Evolutionary conservation across 164 flowering plant species (phyloP).

Genomic region (Echeveria elegans): DNA sequence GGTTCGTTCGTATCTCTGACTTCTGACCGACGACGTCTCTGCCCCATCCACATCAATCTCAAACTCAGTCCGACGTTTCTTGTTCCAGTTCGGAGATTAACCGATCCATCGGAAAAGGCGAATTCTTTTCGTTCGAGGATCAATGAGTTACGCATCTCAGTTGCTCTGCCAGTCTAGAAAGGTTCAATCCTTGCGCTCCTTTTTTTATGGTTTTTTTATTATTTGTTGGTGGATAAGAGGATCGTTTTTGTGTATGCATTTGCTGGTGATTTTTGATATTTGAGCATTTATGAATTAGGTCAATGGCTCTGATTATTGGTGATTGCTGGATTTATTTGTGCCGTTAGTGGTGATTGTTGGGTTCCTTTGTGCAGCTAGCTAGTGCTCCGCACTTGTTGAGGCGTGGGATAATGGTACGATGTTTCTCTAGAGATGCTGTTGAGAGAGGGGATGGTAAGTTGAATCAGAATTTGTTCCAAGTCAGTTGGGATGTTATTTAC

Average conservation of each 20-base stretch:
- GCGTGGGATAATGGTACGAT: conserved; percentile 28
- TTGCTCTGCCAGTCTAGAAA: conserved; percentile 31
- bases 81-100: neutral
- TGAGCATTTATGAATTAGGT: neutral
- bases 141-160: conserved; percentile 31
- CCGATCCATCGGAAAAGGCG: neutral
- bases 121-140: too few species aligned
- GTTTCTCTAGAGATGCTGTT: conserved; percentile 27
- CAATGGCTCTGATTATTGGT: neutral
- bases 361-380: conserved; percentile 30
- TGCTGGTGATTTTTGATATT: neutral
- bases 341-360: neutral
- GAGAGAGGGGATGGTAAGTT: conserved; percentile 34
- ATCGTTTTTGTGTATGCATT: neutral
- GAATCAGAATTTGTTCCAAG: too few species aligned
- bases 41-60: neutral
- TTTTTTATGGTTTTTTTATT: neutral
- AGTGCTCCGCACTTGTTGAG: conserved; percentile 25
- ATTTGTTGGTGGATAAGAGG: neutral
- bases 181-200: conserved; percentile 17
- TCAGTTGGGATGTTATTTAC: neutral
- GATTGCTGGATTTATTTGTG: conserved; percentile 8
- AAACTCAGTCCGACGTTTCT: neutral
- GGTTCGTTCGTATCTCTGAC: neutral
- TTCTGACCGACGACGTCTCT: neutral